Conservation (phyloP, 208 protist species). For the Wallacemonas sp. region DNA sequence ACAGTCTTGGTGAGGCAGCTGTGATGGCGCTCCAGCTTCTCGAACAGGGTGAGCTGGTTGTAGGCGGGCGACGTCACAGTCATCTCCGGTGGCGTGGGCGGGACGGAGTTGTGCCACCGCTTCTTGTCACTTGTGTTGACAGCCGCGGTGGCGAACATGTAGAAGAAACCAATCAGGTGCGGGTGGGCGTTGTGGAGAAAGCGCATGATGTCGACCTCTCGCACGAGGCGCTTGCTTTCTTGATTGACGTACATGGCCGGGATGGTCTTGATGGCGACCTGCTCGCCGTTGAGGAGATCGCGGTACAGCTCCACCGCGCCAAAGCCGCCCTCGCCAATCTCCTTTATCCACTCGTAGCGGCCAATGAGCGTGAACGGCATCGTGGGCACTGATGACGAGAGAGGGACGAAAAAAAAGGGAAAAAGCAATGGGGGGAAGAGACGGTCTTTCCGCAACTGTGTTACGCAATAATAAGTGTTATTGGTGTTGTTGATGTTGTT, state of each 20-base stretch:
- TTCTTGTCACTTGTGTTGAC: slow-evolving; percentile 1
- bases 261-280: slow-evolving; percentile 93
- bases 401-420: slow-evolving; percentile 4
- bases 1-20: slow-evolving; percentile 30
- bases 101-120: slow-evolving; percentile 34
- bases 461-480: no score
- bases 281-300: slow-evolving; percentile 67
- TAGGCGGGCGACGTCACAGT: slow-evolving; percentile 50
- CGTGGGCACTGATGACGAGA: background rate
- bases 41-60: slow-evolving; percentile 22
- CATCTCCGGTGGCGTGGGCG: slow-evolving; percentile 34
- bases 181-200: slow-evolving; percentile 94
- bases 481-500: background rate
- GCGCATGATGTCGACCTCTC: slow-evolving; percentile 96
- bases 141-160: slow-evolving; percentile 94
- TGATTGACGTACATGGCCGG: slow-evolving; percentile 82
- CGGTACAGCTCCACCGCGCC: slow-evolving; percentile 96
- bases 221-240: slow-evolving; percentile 90
- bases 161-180: slow-evolving; percentile 93
- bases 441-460: no score
- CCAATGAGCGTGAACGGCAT: slow-evolving; percentile 52
- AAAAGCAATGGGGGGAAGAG: no score
- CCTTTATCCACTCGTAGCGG: slow-evolving; percentile 59
- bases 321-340: slow-evolving; percentile 95
- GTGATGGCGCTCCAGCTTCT: slow-evolving; percentile 45